A percentile compares a stretch with the other conserved stretches of the same genome.
Conservation (phyloP, 768 basidiomycete genomes). For the Termitomyces sp. region DNA sequence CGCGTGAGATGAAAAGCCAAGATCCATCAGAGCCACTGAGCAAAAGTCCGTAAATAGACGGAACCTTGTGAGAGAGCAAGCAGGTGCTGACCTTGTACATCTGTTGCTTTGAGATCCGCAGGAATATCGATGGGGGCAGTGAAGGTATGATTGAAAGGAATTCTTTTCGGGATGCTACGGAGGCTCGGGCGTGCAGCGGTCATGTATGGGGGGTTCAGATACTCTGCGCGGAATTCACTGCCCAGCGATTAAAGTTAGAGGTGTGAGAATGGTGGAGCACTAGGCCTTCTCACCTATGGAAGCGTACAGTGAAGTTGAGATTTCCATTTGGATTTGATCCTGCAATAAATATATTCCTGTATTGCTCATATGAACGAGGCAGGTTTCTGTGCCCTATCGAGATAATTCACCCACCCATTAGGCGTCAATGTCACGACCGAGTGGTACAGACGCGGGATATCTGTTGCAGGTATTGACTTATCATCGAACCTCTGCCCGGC, state of each 20-base stretch:
- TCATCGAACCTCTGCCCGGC: conserved; percentile 47
- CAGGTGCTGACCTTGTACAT: conserved; percentile 26
- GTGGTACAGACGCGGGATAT: conserved; percentile 61
- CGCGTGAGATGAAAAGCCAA: conserved; percentile 41
- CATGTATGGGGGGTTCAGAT: conserved; percentile 43
- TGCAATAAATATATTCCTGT: conserved; percentile 28
- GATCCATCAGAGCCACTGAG: conserved; percentile 37
- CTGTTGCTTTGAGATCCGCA: conserved; percentile 21
- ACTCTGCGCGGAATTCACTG: conserved; percentile 41
- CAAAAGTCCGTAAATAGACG: background rate
- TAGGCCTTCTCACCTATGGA: conserved; percentile 4
- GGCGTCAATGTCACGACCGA: conserved; percentile 57
- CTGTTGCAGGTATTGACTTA: conserved; percentile 39
- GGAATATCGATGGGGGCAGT: conserved; percentile 34
- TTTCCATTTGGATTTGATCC: conserved; percentile 45
- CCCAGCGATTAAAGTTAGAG: conserved; percentile 18
- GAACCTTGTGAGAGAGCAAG: background rate
- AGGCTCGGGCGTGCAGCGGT: conserved; percentile 31
- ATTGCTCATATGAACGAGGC: background rate
- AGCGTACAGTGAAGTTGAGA: conserved; percentile 3
- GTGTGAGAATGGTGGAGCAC: conserved; percentile 18
- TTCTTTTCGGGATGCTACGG: conserved; percentile 33
- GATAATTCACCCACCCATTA: conserved; percentile 48
- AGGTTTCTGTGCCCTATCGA: conserved; percentile 22
- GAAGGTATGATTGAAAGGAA: conserved; percentile 36